phyloP scores from a whole-genome alignment of 1,284 basidiomycete genomes.

The Naganishia albida region DNA sequence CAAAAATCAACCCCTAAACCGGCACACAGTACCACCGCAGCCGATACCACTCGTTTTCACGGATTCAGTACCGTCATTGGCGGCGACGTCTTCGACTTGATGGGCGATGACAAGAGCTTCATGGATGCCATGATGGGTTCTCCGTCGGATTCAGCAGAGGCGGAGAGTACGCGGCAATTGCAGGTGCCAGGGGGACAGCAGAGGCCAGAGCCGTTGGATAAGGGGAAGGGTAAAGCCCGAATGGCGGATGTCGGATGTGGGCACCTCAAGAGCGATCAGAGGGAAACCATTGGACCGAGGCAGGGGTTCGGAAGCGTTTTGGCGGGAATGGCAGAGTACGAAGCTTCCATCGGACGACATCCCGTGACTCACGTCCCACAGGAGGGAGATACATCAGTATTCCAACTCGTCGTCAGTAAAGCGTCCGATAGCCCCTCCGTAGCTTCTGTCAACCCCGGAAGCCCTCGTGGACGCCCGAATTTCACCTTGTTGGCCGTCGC shows the following conservation, averaged over 20 bases:
- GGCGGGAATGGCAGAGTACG: constrained; percentile 20
- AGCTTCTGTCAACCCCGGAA: not conserved
- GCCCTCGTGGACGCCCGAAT: not conserved
- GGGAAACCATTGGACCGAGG: not conserved
- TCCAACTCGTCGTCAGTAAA: not conserved
- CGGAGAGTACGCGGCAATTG: not conserved
- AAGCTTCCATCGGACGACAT: constrained; percentile 1
- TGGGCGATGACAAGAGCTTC: constrained; percentile 18
- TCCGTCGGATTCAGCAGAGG: not conserved
- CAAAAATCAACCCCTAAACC: not conserved
- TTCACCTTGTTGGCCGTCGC: constrained; percentile 1
- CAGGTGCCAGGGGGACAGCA: not conserved
- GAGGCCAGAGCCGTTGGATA: not conserved
- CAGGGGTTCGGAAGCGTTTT: constrained; percentile 10
- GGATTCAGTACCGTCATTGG: not conserved
- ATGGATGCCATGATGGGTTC: constrained; percentile 7
- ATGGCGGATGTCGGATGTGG: not conserved
- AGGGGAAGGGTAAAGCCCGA: not conserved
- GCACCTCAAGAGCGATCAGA: not conserved
- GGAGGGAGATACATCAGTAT: not conserved
- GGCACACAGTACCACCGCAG: not conserved
- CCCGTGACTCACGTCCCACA: not conserved
- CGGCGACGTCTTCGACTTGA: not conserved
- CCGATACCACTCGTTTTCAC: not conserved
- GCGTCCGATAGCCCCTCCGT: not conserved